phyloP scores from a whole-genome alignment of 768 basidiomycete genomes.

The Tylopilus felleus region DNA sequence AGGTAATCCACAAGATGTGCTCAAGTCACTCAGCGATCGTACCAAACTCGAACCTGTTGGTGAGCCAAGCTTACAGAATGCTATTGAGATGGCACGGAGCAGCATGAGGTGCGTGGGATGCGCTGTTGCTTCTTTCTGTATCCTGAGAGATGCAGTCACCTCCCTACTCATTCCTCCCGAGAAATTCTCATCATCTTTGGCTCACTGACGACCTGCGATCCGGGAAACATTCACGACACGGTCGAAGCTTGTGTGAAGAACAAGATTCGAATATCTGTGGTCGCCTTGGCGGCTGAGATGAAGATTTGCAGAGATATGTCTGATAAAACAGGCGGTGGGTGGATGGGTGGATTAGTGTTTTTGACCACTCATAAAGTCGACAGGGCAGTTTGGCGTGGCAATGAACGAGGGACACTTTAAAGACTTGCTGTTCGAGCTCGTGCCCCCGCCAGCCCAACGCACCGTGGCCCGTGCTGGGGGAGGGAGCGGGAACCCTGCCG shows the following conservation, averaged over 20 bases:
- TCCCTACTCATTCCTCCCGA: constrained; percentile 95
- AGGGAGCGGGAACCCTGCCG: constrained; percentile 54
- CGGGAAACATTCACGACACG: constrained; percentile 93
- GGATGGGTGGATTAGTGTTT: neutral
- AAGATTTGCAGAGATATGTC: constrained; percentile 93
- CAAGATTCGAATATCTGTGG: constrained; percentile 87
- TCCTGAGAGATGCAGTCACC: constrained; percentile 56
- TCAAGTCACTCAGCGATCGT: constrained; percentile 79
- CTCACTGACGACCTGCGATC: constrained; percentile 94
- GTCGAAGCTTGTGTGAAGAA: constrained; percentile 79
- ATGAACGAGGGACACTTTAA: constrained; percentile 97
- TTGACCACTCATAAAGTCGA: constrained; percentile 15
- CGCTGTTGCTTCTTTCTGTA: neutral
- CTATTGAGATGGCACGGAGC: constrained; percentile 93
- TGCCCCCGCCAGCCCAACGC: constrained; percentile 89
- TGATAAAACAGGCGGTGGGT: constrained; percentile 83
- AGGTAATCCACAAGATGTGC: constrained; percentile 98
- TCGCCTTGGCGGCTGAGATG: constrained; percentile 96
- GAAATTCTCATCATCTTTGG: constrained; percentile 95
- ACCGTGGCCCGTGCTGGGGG: constrained; percentile 46
- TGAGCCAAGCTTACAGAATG: constrained; percentile 95
- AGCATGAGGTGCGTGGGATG: constrained; percentile 74
- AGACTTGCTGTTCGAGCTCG: constrained; percentile 91
- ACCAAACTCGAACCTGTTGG: constrained; percentile 87
- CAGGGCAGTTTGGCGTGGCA: constrained; percentile 92